Base-by-base conservation (phyloP, 129 eudicot genomes). In the Calendula officinalis region DNA sequence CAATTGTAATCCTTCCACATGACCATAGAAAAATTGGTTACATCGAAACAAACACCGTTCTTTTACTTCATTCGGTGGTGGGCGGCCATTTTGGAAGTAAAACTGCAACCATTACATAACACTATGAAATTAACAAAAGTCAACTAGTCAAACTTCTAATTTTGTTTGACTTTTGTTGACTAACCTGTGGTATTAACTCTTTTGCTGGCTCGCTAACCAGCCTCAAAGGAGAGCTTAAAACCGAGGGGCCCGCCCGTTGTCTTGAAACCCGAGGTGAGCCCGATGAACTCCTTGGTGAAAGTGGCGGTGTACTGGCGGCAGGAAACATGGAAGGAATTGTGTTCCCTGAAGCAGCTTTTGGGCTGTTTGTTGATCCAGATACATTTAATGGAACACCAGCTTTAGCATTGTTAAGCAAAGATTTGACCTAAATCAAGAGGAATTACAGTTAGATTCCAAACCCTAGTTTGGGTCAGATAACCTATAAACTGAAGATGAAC, bases 261-360 rank as follows among this genome's bases (percentile, higher is more conserved):
- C 78, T 86, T 74, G 67, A 56, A 72, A 81, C 60, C 60, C 95
- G 86, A 57, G 95, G 95, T 5, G 95, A 86, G 59, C 95, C 89
- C 35, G 87, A 83, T 42, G 88, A 84, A 74, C 95, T 87, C 46
- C 95, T 65, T 41, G 95, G 95, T 41, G 95, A 87, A 52, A 87
- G 88, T 57, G 95, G 95, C 33, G 95, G 95, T n/a, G 95, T 77
- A 69, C 96, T 88, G 50, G 89, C 91, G 68, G 92, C 89, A 38
- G 91, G 88, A 76, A 88, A 88, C 89, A 88, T 84, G 57, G 96
- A 88, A 73, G 96, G 96, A 55, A 88, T 53, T 5, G 88, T 44
- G 72, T 68, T 84, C 74, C 75, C 70, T 43, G 83, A 60, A 48
- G 88, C 72, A 55, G 86, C 77, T 65, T 84, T 84, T 73, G 88